phyloP scores from a whole-genome alignment of 2,329 filamentous ascomycete genomes.

The Claviceps fusiformis region DNA sequence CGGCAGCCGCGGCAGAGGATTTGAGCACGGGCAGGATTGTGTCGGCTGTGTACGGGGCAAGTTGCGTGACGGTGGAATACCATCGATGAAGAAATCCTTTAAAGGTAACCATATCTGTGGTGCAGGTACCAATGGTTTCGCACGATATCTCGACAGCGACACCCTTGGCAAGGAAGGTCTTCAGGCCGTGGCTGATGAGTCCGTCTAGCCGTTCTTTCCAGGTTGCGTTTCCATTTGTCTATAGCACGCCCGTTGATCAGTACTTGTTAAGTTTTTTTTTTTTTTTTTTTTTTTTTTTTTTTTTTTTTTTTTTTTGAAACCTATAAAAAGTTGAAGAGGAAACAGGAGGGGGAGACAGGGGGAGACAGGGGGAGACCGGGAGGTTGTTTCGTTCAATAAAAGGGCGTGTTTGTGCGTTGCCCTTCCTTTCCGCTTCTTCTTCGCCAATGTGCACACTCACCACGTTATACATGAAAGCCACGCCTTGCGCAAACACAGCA shows the following conservation, averaged over 20 bases:
- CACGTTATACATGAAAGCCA: constrained; percentile 51
- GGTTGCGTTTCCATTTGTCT: constrained; percentile 32
- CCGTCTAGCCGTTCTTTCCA: constrained; percentile 39
- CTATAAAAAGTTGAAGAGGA: too few relatives aligned
- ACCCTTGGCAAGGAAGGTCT: constrained; percentile 39
- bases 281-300: too few relatives aligned
- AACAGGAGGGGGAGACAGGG: too few relatives aligned
- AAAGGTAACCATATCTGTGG: constrained; percentile 50
- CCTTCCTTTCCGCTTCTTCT: not conserved
- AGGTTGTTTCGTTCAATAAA: too few relatives aligned
- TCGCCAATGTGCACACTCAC: constrained; percentile 17
- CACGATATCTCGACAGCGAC: constrained; percentile 50
- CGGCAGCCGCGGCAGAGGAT: constrained; percentile 38
- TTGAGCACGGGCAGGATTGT: constrained; percentile 38
- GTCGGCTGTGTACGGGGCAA: constrained; percentile 39
- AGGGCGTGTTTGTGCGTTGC: not conserved
- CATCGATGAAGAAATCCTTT: constrained; percentile 47
- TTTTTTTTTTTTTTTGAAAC: too few relatives aligned
- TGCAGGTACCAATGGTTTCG: constrained; percentile 40
- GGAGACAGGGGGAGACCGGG: too few relatives aligned
- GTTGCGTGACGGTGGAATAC: constrained; percentile 37
- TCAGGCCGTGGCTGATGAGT: constrained; percentile 22
- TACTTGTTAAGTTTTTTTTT: not conserved
- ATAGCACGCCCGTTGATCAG: not conserved
- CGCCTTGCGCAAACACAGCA: constrained; percentile 42